Percentiles rank a stretch among this genome's conserved stretches.
Evolutionary conservation across 441 rosid species (phyloP).

Genomic region (Manihot esculenta): DNA sequence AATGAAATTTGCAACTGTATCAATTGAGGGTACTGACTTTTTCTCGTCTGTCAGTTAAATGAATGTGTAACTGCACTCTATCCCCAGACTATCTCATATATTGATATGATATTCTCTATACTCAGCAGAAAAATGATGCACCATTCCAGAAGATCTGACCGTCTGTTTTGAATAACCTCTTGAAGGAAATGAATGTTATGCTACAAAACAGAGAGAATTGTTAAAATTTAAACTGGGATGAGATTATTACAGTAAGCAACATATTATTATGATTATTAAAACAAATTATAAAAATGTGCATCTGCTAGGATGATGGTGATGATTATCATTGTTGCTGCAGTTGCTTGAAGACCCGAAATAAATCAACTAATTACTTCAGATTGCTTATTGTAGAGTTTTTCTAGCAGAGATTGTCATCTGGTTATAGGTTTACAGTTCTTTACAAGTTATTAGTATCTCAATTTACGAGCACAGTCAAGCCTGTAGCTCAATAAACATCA

Average conservation of each 20-base stretch:
- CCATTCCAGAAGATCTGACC: constrained; percentile 89
- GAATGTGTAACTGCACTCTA: constrained; percentile 40
- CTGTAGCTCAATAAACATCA: not conserved
- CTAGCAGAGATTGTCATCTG: too few species aligned
- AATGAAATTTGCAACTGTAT: not conserved
- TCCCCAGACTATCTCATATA: constrained; percentile 69
- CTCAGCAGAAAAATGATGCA: constrained; percentile 79
- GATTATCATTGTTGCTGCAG: not conserved
- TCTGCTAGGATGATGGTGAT: not conserved
- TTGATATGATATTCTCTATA: constrained; percentile 64
- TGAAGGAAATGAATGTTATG: constrained; percentile 93
- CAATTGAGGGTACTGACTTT: constrained; percentile 3
- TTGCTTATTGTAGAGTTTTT: not conserved
- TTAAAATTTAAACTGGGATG: not conserved
- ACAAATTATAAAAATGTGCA: not conserved
- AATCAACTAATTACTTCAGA: not conserved
- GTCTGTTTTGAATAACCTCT: constrained; percentile 83
- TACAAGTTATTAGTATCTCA: not conserved
- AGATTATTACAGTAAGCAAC: not conserved
- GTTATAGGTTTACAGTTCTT: not conserved
- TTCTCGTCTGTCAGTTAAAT: constrained; percentile 23
- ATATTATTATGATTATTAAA: not conserved
- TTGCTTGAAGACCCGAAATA: not conserved
- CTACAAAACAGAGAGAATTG: constrained; percentile 42
- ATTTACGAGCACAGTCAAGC: not conserved